These are phyloP conservation scores for Mycosphaerelloides madeirae DNA, from an alignment of 2,329 filamentous ascomycete genomes.

Conservation along the genomic window DNA sequence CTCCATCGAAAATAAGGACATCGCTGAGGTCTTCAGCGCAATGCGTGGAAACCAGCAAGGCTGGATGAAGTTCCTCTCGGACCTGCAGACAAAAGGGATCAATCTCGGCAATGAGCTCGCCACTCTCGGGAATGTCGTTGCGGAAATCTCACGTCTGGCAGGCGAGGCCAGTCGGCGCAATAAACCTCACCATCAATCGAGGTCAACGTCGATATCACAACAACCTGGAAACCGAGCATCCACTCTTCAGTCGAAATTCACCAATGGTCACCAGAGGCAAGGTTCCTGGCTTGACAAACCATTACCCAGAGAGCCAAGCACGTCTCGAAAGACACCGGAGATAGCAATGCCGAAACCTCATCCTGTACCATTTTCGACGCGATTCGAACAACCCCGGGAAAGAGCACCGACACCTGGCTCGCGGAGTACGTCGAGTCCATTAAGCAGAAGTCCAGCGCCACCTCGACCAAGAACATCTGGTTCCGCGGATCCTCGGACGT, in stretches of 20 bases:
- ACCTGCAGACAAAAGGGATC: conserved; percentile 68
- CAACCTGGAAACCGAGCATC: conserved; percentile 2
- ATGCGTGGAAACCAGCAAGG: conserved; percentile 93
- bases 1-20: conserved; percentile 55
- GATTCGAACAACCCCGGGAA: conserved; percentile 22
- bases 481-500: background rate
- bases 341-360: conserved; percentile 18
- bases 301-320: conserved; percentile 16
- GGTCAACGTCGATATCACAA: conserved; percentile 9
- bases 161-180: conserved; percentile 76
- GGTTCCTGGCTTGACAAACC: conserved; percentile 20
- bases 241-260: conserved; percentile 15
- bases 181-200: conserved; percentile 17
- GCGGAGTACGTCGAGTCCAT: conserved; percentile 4
- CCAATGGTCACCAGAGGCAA: conserved; percentile 12
- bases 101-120: conserved; percentile 65
- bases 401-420: conserved; percentile 12
- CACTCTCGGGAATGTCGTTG: conserved; percentile 70
- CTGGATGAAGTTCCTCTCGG: conserved; percentile 76
- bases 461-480: conserved; percentile 14
- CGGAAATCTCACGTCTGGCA: conserved; percentile 80
- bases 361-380: conserved; percentile 18
- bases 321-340: conserved; percentile 2
- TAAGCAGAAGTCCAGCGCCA: conserved; percentile 2
- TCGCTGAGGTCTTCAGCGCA: conserved; percentile 72